Evolutionary conservation across 106 monocot genomes (phyloP).

Genomic region (Narthecium ossifragum): DNA sequence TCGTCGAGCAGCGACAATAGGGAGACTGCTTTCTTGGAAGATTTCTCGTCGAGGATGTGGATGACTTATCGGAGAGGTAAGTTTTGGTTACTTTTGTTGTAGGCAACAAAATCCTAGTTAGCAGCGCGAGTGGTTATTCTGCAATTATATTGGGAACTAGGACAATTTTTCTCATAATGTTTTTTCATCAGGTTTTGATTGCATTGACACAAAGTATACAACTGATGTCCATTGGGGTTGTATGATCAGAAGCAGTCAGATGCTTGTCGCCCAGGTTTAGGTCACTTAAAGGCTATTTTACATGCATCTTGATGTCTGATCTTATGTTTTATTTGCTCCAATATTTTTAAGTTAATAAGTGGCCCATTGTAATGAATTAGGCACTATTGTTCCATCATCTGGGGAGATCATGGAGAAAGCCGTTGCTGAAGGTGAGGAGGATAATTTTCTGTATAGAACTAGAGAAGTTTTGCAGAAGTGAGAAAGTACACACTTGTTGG

Average conservation of each 20-base stretch:
- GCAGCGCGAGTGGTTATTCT: background rate
- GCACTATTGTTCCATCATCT: slow-evolving; percentile 80
- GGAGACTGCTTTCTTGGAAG: slow-evolving; percentile 46
- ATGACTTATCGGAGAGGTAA: slow-evolving; percentile 92
- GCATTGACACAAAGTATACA: slow-evolving; percentile 61
- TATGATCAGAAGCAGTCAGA: slow-evolving; percentile 99
- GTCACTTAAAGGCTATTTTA: too few species aligned
- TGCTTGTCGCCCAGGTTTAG: slow-evolving; percentile 94
- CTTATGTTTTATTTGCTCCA: too few species aligned
- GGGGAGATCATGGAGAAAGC: slow-evolving; percentile 91
- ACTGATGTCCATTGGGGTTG: slow-evolving; percentile 99
- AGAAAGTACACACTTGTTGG: too few species aligned
- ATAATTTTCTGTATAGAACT: too few species aligned
- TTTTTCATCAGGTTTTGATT: slow-evolving; percentile 91
- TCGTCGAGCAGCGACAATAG: slow-evolving; percentile 21
- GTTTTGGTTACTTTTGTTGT: background rate
- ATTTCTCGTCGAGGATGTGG: slow-evolving; percentile 98
- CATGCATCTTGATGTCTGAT: too few species aligned
- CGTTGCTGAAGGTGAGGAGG: slow-evolving; percentile 65
- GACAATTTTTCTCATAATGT: too few species aligned
- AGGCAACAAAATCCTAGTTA: too few species aligned
- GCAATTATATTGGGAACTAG: too few species aligned
- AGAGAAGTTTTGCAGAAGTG: too few species aligned
- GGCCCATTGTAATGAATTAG: slow-evolving; percentile 23
- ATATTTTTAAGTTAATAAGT: too few species aligned